A percentile compares a stretch with the other conserved stretches of the same genome.
Evolutionary conservation across 169 alveolate genomes (phyloP).

Genomic region (Prorocentrum cordatum): DNA sequence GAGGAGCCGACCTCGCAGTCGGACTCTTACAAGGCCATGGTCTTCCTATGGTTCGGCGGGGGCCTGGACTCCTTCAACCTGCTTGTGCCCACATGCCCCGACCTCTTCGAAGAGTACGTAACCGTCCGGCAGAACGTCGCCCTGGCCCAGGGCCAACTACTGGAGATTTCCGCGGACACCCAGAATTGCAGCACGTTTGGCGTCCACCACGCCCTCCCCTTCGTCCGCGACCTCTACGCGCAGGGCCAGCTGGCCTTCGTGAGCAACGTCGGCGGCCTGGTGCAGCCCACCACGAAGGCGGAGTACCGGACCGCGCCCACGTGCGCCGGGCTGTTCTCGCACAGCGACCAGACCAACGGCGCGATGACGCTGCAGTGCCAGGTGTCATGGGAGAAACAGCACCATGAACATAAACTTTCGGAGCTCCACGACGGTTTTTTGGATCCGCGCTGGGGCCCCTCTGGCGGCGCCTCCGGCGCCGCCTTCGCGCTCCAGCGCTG

Average conservation of each 20-base stretch:
- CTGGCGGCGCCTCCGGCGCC: too few relatives aligned
- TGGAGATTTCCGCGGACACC: background rate
- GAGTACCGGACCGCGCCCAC: too few relatives aligned
- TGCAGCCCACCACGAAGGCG: slow-evolving; percentile 1
- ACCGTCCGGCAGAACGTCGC: background rate
- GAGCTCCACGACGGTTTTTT: too few relatives aligned
- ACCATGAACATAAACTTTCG: too few relatives aligned
- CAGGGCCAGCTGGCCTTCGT: slow-evolving; percentile 3
- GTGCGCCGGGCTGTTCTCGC: too few relatives aligned
- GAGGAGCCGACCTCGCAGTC: too few relatives aligned
- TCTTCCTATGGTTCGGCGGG: slow-evolving; percentile 5
- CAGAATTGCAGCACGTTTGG: slow-evolving; percentile 14
- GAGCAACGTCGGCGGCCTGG: slow-evolving; percentile 18
- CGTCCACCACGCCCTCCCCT: background rate
- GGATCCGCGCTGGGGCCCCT: too few relatives aligned
- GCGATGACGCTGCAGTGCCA: too few relatives aligned
- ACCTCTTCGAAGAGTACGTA: slow-evolving; percentile 21
- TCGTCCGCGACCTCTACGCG: background rate
- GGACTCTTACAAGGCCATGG: slow-evolving; percentile 13
- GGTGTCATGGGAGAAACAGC: too few relatives aligned
- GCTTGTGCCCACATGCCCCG: slow-evolving; percentile 20
- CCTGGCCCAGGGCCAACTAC: background rate
- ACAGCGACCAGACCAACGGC: too few relatives aligned
- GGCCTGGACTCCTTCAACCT: slow-evolving; percentile 37
- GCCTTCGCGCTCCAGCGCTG: too few relatives aligned